Percentiles rank a stretch among this genome's conserved stretches.
These are phyloP conservation scores for Crithidia fasciculata DNA, from an alignment of 208 protist species.

Conservation along the genomic window DNA sequence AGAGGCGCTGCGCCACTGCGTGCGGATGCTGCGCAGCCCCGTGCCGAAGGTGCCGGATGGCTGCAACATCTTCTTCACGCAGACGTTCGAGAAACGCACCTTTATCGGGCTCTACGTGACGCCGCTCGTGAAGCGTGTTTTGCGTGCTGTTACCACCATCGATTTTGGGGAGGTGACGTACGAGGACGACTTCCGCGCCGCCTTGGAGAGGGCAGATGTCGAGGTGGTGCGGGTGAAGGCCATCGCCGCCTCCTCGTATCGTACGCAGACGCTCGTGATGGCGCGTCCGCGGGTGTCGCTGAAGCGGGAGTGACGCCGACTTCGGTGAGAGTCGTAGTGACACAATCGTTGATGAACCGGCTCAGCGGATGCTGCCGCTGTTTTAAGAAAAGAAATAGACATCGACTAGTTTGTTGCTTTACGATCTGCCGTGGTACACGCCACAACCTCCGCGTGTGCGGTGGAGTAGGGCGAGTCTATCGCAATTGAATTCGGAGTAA, in stretches of 20 bases:
- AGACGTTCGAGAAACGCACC: slow-evolving; percentile 75
- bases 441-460: not conserved
- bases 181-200: slow-evolving; percentile 68
- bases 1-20: slow-evolving; percentile 64
- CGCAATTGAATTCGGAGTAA: no score
- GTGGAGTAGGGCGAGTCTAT: no score
- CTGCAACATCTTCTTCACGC: slow-evolving; percentile 79
- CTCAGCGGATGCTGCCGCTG: not conserved
- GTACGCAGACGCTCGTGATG: slow-evolving; percentile 67
- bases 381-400: not conserved
- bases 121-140: slow-evolving; percentile 59
- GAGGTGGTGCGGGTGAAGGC: slow-evolving; percentile 52
- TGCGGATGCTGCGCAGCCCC: slow-evolving; percentile 65
- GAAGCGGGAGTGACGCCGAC: not conserved
- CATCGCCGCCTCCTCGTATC: slow-evolving; percentile 54
- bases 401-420: not conserved
- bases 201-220: slow-evolving; percentile 55
- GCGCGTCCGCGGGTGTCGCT: slow-evolving; percentile 46
- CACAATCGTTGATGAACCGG: no score
- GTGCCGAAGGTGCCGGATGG: slow-evolving; percentile 43
- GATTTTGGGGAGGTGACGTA: slow-evolving; percentile 89
- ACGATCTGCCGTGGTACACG: not conserved
- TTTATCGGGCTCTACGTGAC: slow-evolving; percentile 61
- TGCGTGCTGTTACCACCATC: slow-evolving; percentile 70
- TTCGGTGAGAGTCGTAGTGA: no score